Conservation (phyloP, 129 eudicot genomes). For the carrot (Daucus carota) region DH1_v3.0 NC_030386.2:29153501-29154000, state of each 20-base stretch:
- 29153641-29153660: constrained; percentile 67
- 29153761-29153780: constrained; percentile 63
- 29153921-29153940: constrained; percentile 79
- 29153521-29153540: constrained; percentile 28
- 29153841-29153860: constrained; percentile 62
- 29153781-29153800: constrained; percentile 59
- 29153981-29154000: constrained; percentile 52
- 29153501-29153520: constrained; percentile 30
- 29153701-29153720: constrained; percentile 33
- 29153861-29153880: constrained; percentile 47
- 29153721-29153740: constrained; percentile 20
- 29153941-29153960: constrained; percentile 63
- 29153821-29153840: constrained; percentile 36
- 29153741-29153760: constrained; percentile 46
- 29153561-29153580: constrained; percentile 36
- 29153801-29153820: constrained; percentile 53
- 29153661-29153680: constrained; percentile 43
- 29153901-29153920: constrained; percentile 44
- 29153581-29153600: constrained; percentile 81
- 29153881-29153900: constrained; percentile 33
- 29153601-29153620: constrained; percentile 54
- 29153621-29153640: constrained; percentile 75
- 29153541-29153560: constrained; percentile 89
- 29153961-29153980: constrained; percentile 89
- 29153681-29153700: constrained; percentile 48